Conservation (phyloP, 768 basidiomycete species). For the Termitomyces heimii region DNA sequence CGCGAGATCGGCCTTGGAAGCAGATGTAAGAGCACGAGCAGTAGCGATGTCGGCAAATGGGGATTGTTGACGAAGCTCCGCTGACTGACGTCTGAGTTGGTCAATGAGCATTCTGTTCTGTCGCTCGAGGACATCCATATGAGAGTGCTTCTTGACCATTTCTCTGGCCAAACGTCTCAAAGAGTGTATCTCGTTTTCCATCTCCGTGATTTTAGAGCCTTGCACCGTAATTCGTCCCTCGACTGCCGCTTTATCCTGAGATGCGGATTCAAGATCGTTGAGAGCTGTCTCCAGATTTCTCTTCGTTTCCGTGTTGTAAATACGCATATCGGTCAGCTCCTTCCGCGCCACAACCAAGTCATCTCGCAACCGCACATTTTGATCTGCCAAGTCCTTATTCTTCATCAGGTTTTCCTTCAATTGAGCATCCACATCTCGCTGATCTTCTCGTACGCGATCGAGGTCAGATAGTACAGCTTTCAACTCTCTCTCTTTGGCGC, state of each 20-base stretch:
- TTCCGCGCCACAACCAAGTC: neutral
- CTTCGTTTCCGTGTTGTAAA: neutral
- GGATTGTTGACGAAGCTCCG: slow-evolving; percentile 18
- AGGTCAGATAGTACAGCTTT: neutral
- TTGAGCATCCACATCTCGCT: neutral
- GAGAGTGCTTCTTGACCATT: slow-evolving; percentile 10
- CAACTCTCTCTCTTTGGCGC: neutral
- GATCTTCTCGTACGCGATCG: neutral
- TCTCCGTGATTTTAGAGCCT: slow-evolving; percentile 3
- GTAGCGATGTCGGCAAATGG: neutral
- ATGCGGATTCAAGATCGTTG: neutral
- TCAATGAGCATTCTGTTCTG: slow-evolving; percentile 28
- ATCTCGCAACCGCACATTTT: neutral
- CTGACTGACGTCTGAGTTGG: slow-evolving; percentile 26
- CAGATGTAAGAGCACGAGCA: neutral
- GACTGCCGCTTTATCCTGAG: neutral
- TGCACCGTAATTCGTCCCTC: neutral
- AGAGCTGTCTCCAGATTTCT: neutral
- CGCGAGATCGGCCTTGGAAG: slow-evolving; percentile 3
- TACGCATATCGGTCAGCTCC: neutral
- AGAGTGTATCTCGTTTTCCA: slow-evolving; percentile 10
- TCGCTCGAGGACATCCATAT: slow-evolving; percentile 20
- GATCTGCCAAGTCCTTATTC: neutral
- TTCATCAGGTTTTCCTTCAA: neutral
- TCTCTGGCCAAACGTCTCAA: slow-evolving; percentile 6